Conservation (phyloP, 192 early-diverging fungal species). For the Dissophora globulifera region DNA sequence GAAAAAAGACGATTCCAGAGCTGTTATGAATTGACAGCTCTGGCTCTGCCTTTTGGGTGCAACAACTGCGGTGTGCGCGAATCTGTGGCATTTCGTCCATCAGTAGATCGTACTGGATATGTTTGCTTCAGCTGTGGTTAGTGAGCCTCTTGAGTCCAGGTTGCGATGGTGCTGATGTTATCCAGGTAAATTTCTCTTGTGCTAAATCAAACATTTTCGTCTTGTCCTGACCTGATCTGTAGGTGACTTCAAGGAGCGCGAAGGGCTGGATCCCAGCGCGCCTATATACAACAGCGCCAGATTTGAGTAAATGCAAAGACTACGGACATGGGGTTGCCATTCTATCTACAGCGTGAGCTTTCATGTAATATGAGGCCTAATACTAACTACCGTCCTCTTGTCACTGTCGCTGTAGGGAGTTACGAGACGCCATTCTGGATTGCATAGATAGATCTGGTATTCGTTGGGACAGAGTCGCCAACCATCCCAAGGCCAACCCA, state of each 20-base stretch:
- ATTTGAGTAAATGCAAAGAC: neutral
- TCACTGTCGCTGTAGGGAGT: too few species aligned
- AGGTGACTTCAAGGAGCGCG: slow-evolving; percentile 4
- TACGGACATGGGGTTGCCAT: too few species aligned
- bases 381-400: too few species aligned
- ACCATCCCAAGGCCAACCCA: slow-evolving; percentile 13
- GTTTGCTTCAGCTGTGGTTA: slow-evolving; percentile 17
- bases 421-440: neutral
- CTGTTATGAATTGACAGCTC: slow-evolving; percentile 21
- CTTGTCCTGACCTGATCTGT: too few species aligned
- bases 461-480: slow-evolving; percentile 38
- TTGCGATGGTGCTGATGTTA: too few species aligned
- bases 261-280: slow-evolving; percentile 6
- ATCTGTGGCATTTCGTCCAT: slow-evolving; percentile 2
- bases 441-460: slow-evolving; percentile 7
- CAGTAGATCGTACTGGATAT: slow-evolving; percentile 10
- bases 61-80: slow-evolving; percentile 26
- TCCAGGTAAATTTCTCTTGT: too few species aligned
- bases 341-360: too few species aligned
- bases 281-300: neutral
- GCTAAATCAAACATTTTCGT: too few species aligned
- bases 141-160: too few species aligned
- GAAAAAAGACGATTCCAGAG: slow-evolving; percentile 41
- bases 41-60: slow-evolving; percentile 17
- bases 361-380: too few species aligned